A percentile compares a stretch with the other conserved stretches of the same genome.
Evolutionary conservation across 805 yeast genomes (phyloP).

Genomic region (Wickerhamomyces alni): DNA sequence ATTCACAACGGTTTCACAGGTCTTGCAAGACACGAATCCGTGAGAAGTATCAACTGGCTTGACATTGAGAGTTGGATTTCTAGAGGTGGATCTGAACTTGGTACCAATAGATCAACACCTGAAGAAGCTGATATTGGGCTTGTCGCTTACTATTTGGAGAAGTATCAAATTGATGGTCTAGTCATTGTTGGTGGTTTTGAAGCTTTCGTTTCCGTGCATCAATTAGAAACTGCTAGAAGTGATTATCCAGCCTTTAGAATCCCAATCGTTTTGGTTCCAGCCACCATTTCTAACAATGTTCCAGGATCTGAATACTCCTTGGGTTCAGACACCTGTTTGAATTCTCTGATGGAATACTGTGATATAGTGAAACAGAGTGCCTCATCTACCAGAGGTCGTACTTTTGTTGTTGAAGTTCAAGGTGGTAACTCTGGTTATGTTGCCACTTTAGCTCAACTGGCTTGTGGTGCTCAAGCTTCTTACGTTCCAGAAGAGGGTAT

Average conservation of each 20-base stretch:
- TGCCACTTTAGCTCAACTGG: conserved; percentile 62
- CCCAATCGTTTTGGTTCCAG: conserved; percentile 75
- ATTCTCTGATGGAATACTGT: conserved; percentile 64
- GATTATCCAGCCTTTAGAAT: conserved; percentile 68
- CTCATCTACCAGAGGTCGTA: conserved; percentile 70
- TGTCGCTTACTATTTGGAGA: conserved; percentile 67
- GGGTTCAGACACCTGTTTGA: conserved; percentile 73
- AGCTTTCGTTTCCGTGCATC: conserved; percentile 65
- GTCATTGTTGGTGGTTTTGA: conserved; percentile 79
- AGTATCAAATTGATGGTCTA: conserved; percentile 63
- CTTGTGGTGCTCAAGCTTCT: conserved; percentile 68
- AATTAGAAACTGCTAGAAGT: conserved; percentile 53
- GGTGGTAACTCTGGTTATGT: conserved; percentile 83
- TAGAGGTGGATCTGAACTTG: conserved; percentile 93
- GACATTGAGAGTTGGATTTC: conserved; percentile 87
- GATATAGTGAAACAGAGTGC: conserved; percentile 79
- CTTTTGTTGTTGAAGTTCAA: conserved; percentile 77
- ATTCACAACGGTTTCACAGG: conserved; percentile 94
- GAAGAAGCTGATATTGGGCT: conserved; percentile 59
- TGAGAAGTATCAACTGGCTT: conserved; percentile 69
- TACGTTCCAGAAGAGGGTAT: conserved; percentile 74
- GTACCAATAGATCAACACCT: conserved; percentile 83
- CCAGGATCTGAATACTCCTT: conserved; percentile 79
- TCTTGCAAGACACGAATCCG: conserved; percentile 81
- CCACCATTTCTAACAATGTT: conserved; percentile 74